These are phyloP conservation scores for Platanthera guangdongensis DNA, from an alignment of 106 monocot species.

Conservation along the genomic window DNA sequence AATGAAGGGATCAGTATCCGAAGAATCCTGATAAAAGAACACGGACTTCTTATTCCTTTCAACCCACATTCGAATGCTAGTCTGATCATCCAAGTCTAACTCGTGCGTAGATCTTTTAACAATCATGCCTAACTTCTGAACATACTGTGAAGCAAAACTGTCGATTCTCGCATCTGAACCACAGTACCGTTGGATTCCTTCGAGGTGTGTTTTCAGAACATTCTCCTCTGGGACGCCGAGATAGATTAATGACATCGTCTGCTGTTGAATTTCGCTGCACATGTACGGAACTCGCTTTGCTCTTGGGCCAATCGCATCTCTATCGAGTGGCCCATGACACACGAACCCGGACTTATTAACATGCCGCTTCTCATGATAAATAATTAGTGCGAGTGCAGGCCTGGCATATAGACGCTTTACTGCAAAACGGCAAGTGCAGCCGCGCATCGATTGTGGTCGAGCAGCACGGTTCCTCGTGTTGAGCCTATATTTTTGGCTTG, in stretches of 20 bases:
- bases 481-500: constrained; percentile 75
- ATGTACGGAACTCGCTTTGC: constrained; percentile 86
- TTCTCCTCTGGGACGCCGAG: constrained; percentile 94
- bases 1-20: constrained; percentile 84
- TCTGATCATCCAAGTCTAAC: constrained; percentile 87
- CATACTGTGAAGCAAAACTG: constrained; percentile 83
- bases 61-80: constrained; percentile 90
- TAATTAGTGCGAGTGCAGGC: constrained; percentile 73
- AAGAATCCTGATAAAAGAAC: constrained; percentile 85
- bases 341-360: constrained; percentile 86
- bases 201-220: constrained; percentile 81
- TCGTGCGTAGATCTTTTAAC: constrained; percentile 95
- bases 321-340: constrained; percentile 94
- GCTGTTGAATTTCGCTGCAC: constrained; percentile 82
- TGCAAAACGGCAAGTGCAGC: constrained; percentile 91
- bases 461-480: constrained; percentile 97
- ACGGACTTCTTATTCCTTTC: constrained; percentile 92
- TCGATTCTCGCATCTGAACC: constrained; percentile 48
- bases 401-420: constrained; percentile 76
- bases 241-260: constrained; percentile 90
- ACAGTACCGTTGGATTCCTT: constrained; percentile 89
- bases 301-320: constrained; percentile 86
- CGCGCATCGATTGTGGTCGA: constrained; percentile 94
- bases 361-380: constrained; percentile 85
- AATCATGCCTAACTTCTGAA: constrained; percentile 93